Evolutionary conservation across 176 grass and related monocot genomes (phyloP), one percentile per base, ranked within the genome.

Genomic region (Coix lacrymajobi): DNA sequence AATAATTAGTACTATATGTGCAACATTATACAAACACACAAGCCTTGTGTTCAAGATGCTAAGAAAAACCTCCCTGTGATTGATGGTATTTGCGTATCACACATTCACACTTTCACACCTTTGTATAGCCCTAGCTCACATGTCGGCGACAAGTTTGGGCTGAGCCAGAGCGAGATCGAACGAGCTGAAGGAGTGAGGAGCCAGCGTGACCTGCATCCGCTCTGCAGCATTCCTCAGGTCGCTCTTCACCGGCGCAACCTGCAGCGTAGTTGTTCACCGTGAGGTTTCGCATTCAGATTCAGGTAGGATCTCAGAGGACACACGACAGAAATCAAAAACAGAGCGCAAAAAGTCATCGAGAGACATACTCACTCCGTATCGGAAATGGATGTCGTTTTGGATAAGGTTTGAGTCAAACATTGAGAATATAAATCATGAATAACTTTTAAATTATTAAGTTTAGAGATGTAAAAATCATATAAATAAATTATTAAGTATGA

Each of bases 211-310:
- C 19, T 39, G 32, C 89, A 91, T 94, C 54, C 89, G 22, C 52
- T 60, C 36, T 41, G 69, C 82, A 19, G 89, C 84, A 57, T 85
- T 86, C 31, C 37, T 17, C 69, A 94, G 56, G 0, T 22, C 4
- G 26, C 34, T 82, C 38, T 80, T 51, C 8, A 82, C 64, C 20
- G 92, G 92, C 19, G 49, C 86, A 3, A 94, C 84, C 92, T 94
- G 83, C 71, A 76, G 51, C 20, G 8, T 16, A 26, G 26, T 52
- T 37, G 36, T 67, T 61, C 38, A 30, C 52, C 13, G 6, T 11
- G n/a, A 76, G 6, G n/a, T 36, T 20, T 52, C 52, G 22, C 24
- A 28, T 40, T 84, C 45, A 84, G 45, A 39, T 14, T 45, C 43
- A 41, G 39, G 39, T 45, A 5, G 43, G 43, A 45, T 15, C 12